Percentiles rank a stretch among this genome's conserved stretches.
Evolutionary conservation across 352 stramenopile species (phyloP).

Genomic region (Phytophthora cactorum): DNA sequence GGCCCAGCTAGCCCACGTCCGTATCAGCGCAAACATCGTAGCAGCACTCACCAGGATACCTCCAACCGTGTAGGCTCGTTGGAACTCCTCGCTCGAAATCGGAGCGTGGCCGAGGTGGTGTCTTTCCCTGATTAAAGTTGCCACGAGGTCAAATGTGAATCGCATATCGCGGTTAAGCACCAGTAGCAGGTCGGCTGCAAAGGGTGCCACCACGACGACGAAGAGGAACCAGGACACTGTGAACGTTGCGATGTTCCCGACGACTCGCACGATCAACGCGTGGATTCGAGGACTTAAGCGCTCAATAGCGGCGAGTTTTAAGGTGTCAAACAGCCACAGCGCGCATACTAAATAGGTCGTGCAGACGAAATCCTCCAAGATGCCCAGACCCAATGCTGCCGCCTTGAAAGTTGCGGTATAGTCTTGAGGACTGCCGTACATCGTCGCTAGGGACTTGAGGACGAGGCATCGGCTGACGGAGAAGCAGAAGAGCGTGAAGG

Average conservation of each 20-base stretch:
- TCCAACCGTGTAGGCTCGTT: constrained; percentile 30
- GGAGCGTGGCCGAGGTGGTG: constrained; percentile 41
- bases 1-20: constrained; percentile 14
- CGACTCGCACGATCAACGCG: constrained; percentile 3
- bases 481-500: constrained; percentile 33
- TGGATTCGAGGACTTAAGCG: constrained; percentile 3
- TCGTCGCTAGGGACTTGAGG: constrained; percentile 27
- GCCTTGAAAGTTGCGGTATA: constrained; percentile 27
- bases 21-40: constrained; percentile 26
- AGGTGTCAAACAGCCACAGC: constrained; percentile 38
- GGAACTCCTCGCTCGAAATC: constrained; percentile 41
- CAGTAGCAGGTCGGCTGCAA: constrained; percentile 45
- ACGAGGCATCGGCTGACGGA: constrained; percentile 27
- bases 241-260: constrained; percentile 20
- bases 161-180: constrained; percentile 42
- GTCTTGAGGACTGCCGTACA: constrained; percentile 33
- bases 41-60: constrained; percentile 18
- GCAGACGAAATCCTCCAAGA: constrained; percentile 43
- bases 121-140: constrained; percentile 31
- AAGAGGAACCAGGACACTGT: constrained; percentile 37
- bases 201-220: constrained; percentile 29
- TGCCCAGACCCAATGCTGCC: constrained; percentile 23
- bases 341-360: constrained; percentile 29
- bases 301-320: constrained; percentile 6
- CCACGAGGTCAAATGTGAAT: constrained; percentile 45